phyloP scores from a whole-genome alignment of 768 basidiomycete species.

The Cystobasidiopsis lactophilus region DNA sequence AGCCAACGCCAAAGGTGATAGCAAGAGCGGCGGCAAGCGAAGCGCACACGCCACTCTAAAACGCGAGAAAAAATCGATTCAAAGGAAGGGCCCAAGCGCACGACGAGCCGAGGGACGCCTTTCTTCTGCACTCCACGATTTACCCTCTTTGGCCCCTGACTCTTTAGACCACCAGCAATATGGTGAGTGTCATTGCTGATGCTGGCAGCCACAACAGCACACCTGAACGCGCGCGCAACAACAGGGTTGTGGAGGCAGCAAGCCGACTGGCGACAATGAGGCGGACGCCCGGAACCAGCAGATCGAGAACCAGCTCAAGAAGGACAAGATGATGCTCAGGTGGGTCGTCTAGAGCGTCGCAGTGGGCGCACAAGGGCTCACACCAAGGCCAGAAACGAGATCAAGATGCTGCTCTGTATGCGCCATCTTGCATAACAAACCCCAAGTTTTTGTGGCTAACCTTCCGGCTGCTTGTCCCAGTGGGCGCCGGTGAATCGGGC shows the following conservation, averaged over 20 bases:
- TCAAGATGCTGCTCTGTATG: constrained; percentile 10
- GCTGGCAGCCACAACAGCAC: no score
- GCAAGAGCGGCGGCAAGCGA: no score
- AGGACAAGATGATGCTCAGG: constrained; percentile 47
- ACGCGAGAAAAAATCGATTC: no score
- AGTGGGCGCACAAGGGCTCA: neutral
- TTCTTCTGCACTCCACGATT: no score
- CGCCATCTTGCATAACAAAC: neutral
- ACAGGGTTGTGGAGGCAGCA: constrained; percentile 23
- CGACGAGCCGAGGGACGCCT: no score
- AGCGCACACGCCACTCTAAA: no score
- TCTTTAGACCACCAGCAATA: no score
- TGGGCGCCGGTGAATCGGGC: constrained; percentile 19
- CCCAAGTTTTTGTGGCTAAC: neutral
- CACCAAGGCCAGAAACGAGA: constrained; percentile 6
- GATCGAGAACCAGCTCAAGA: constrained; percentile 78
- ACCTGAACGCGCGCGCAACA: no score
- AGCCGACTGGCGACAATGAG: constrained; percentile 16
- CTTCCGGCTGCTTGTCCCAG: constrained; percentile 4
- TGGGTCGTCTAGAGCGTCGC: constrained; percentile 2
- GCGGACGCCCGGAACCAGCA: constrained; percentile 44
- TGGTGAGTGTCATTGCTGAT: no score
- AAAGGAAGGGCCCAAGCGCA: no score
- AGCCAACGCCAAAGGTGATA: no score
- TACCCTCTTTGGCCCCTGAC: no score